These are phyloP conservation scores for Suaeda aralocaspica DNA, from an alignment of 148 eudicot genomes.

Conservation along the genomic window DNA sequence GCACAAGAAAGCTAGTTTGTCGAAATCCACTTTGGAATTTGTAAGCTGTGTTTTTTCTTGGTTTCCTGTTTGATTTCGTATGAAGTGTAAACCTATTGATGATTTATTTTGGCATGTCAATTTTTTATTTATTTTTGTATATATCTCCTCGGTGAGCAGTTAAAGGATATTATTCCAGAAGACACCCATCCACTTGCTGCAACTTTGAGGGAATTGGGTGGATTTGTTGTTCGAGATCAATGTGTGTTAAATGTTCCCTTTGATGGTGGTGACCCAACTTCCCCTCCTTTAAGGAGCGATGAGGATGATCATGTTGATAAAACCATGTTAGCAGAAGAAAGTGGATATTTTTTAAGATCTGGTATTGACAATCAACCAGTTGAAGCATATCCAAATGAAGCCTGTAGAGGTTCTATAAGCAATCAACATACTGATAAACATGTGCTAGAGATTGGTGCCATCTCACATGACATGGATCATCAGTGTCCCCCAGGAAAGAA, in stretches of 20 bases:
- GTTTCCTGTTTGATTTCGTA: background rate
- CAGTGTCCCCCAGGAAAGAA: slow-evolving; percentile 32
- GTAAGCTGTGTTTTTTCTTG: slow-evolving; percentile 25
- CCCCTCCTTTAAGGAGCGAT: slow-evolving; percentile 6
- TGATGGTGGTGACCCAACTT: slow-evolving; percentile 25
- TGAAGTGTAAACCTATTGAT: background rate
- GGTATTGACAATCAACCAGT: slow-evolving; percentile 10
- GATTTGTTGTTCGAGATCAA: slow-evolving; percentile 28
- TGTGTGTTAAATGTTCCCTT: slow-evolving; percentile 9
- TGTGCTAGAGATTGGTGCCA: slow-evolving; percentile 7
- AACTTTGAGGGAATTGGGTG: slow-evolving; percentile 43
- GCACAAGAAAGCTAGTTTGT: slow-evolving; percentile 44
- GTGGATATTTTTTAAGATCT: slow-evolving; percentile 13
- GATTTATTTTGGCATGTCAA: background rate
- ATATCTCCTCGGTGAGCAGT: slow-evolving; percentile 32
- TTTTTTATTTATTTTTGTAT: slow-evolving; percentile 6
- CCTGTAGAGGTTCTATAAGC: slow-evolving; percentile 27
- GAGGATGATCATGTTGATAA: slow-evolving; percentile 2
- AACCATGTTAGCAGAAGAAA: slow-evolving; percentile 14
- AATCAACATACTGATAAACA: slow-evolving; percentile 16
- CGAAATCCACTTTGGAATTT: slow-evolving; percentile 46
- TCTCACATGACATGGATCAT: slow-evolving; percentile 17
- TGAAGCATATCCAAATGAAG: slow-evolving; percentile 18
- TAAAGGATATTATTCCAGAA: slow-evolving; percentile 51
- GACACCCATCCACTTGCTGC: slow-evolving; percentile 36